Evolutionary conservation across 169 alveolate species (phyloP), one percentile per base, ranked within the genome.

Genomic region (Plasmodium sp.): DNA sequence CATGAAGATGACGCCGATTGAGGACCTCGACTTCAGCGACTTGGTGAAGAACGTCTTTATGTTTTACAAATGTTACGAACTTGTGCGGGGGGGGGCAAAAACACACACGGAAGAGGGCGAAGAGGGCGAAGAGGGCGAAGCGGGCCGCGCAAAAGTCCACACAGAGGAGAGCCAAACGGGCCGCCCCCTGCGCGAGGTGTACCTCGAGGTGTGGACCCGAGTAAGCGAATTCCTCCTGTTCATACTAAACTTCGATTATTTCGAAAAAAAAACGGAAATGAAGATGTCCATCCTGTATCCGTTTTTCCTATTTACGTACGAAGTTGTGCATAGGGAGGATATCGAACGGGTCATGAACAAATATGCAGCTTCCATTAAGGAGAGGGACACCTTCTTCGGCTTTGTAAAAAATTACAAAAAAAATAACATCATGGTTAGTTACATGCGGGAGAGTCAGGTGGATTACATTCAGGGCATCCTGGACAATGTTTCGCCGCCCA

Each of bases 251-350:
- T 80, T 81, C 31, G 92, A 81, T 41, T 90, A 90, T 33, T 90
- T 80, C 51, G 96, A 82, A 82, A 95, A 94, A 74, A 85, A 73
- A 90, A 41, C 84, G 3, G 62, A 77, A 85, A 56, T 79, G 7
- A 86, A 80, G 45, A 31, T 94, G 27, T 31, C 12, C 41, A 56
- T 74, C 45, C 33, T 92, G 22, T 58, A 81, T n/a, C 88, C 93
- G 54, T 93, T 95, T 91, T 84, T 95, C 92, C 67, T 80, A 92
- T 77, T 92, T 88, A 95, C 94, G 54, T 95, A 81, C 80, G 93
- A 84, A 84, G 54, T 45, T 14, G 83, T 92, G 71, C 92, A 82
- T 39, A 90, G 48, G 48, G 84, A 67, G 56, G 36, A 62, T 31
- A 81, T 92, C 4, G 90, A 84, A 72, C 45, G 31, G 45, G 51